These are phyloP conservation scores for Pseudogymnoascus sp. DNA, from an alignment of 2,329 filamentous ascomycete genomes.

Conservation along the genomic window DNA sequence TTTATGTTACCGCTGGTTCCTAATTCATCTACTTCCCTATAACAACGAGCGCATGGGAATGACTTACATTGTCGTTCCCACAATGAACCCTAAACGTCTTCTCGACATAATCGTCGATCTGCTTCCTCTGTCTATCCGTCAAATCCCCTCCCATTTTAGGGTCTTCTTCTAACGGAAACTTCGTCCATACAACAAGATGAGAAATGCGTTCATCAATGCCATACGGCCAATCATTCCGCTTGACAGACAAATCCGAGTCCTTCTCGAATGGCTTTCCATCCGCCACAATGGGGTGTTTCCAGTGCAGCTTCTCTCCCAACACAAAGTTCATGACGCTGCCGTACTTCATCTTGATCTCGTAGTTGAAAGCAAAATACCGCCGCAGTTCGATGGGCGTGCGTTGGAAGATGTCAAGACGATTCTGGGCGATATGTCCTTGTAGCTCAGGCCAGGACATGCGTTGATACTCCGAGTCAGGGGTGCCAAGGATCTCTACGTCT, in stretches of 20 bases:
- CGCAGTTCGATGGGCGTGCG: conserved; percentile 68
- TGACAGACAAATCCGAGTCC: conserved; percentile 55
- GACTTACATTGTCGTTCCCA: conserved; percentile 43
- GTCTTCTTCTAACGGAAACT: conserved; percentile 71
- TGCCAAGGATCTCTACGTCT: conserved; percentile 61
- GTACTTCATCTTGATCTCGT: conserved; percentile 53
- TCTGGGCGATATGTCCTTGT: conserved; percentile 47
- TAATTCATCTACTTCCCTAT: conserved; percentile 4
- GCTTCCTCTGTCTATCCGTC: conserved; percentile 49
- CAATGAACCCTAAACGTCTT: conserved; percentile 52
- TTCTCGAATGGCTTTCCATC: conserved; percentile 25
- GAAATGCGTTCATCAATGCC: conserved; percentile 69
- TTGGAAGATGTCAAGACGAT: conserved; percentile 68
- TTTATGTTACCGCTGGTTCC: conserved; percentile 25
- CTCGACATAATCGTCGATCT: conserved; percentile 64
- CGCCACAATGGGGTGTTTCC: conserved; percentile 45
- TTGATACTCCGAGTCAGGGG: conserved; percentile 57
- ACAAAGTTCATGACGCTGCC: conserved; percentile 75
- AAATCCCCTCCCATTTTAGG: conserved; percentile 49
- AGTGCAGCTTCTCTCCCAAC: conserved; percentile 58
- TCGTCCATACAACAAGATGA: conserved; percentile 89
- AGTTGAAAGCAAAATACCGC: conserved; percentile 65
- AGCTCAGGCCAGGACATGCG: conserved; percentile 63
- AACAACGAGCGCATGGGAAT: background rate
- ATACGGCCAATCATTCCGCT: conserved; percentile 93